Conservation (phyloP, 208 protist species). For the Crithidia thermophila region DNA sequence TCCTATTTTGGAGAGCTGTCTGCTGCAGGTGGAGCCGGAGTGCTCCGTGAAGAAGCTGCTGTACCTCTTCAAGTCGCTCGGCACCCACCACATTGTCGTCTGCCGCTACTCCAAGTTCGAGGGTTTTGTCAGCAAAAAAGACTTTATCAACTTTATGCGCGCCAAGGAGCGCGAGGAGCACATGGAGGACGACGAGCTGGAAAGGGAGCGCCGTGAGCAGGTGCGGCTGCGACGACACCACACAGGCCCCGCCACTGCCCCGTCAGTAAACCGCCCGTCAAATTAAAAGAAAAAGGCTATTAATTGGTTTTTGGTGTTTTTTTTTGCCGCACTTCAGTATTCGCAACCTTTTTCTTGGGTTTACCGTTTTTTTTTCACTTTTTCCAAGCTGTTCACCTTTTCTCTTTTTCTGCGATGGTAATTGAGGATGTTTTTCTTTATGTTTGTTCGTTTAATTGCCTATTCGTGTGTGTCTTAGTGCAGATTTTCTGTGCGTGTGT, state of each 20-base stretch:
- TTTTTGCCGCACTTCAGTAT: neutral
- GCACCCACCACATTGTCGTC: constrained; percentile 70
- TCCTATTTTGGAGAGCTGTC: constrained; percentile 51
- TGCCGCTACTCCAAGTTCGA: constrained; percentile 65
- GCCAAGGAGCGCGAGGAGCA: constrained; percentile 58
- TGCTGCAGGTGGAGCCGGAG: constrained; percentile 74
- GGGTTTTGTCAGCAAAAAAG: constrained; percentile 80
- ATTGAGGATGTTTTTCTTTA: no score
- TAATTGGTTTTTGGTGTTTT: constrained; percentile 16
- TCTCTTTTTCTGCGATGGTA: neutral
- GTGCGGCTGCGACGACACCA: constrained; percentile 17
- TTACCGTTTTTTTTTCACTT: constrained; percentile 3
- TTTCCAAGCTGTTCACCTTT: neutral
- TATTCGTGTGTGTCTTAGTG: no score
- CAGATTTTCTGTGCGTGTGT: no score
- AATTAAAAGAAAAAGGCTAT: no score
- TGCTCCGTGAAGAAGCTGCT: constrained; percentile 71
- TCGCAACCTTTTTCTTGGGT: neutral
- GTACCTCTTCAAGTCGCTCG: constrained; percentile 79
- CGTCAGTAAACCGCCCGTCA: neutral
- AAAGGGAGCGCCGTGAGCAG: constrained; percentile 24
- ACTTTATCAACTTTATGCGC: constrained; percentile 81
- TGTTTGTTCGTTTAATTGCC: neutral
- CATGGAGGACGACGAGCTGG: constrained; percentile 57
- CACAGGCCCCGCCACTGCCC: neutral